A percentile compares a stretch with the other conserved stretches of the same genome.
Evolutionary conservation across 805 yeast species (phyloP).

Genomic region (Kluyveromyces dobzhanskii): DNA sequence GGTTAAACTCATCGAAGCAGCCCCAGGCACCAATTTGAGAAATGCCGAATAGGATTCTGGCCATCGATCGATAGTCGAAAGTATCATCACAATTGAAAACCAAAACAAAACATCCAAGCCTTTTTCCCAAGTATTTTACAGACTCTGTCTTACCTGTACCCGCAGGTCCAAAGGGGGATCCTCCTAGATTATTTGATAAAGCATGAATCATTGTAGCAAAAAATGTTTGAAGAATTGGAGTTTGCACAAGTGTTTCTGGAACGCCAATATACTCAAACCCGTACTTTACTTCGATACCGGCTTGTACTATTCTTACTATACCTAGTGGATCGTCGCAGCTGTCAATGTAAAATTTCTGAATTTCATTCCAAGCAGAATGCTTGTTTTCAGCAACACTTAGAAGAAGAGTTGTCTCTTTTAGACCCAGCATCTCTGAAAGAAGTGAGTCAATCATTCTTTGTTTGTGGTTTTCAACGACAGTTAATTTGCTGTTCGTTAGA

Average conservation of each 20-base stretch:
- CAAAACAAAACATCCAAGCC: slow-evolving; percentile 69
- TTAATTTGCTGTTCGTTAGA: slow-evolving; percentile 6
- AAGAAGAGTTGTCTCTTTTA: slow-evolving; percentile 32
- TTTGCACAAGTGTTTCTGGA: slow-evolving; percentile 63
- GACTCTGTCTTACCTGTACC: slow-evolving; percentile 97
- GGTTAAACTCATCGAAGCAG: slow-evolving; percentile 91
- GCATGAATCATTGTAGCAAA: slow-evolving; percentile 70
- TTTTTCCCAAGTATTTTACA: slow-evolving; percentile 72
- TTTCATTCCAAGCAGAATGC: slow-evolving; percentile 39
- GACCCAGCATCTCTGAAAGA: slow-evolving; percentile 62
- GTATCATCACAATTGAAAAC: slow-evolving; percentile 91
- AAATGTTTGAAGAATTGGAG: slow-evolving; percentile 60
- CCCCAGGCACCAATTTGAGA: slow-evolving; percentile 88
- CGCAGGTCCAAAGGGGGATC: slow-evolving; percentile 91
- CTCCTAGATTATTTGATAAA: slow-evolving; percentile 66
- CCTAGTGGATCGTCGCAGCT: slow-evolving; percentile 21
- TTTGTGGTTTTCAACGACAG: background rate
- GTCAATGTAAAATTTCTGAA: slow-evolving; percentile 42
- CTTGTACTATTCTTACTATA: slow-evolving; percentile 41
- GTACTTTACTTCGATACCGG: slow-evolving; percentile 44
- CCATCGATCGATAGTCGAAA: slow-evolving; percentile 73
- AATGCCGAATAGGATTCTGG: slow-evolving; percentile 68
- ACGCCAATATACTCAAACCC: slow-evolving; percentile 81
- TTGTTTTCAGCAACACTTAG: slow-evolving; percentile 12
- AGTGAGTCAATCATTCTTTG: slow-evolving; percentile 44